Percentiles rank a stretch among this genome's conserved stretches.
phyloP scores from a whole-genome alignment of 257 asterid species.

The Capsicum chinense region DNA sequence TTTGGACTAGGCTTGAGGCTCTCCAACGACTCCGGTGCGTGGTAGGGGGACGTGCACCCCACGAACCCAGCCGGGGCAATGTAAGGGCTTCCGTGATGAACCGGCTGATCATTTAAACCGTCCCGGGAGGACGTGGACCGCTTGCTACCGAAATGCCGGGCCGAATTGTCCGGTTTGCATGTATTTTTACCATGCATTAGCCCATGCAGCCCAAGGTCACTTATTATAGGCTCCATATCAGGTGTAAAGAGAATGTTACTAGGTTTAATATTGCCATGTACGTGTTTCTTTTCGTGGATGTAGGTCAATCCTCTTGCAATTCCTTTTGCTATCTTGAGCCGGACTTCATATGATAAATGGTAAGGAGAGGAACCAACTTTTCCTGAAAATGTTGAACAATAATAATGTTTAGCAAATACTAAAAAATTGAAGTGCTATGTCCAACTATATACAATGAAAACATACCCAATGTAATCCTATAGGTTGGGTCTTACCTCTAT shows the following conservation, averaged over 20 bases:
- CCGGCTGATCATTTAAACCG: slow-evolving; percentile 37
- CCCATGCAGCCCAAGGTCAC: slow-evolving; percentile 78
- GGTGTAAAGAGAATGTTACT: slow-evolving; percentile 78
- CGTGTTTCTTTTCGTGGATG: slow-evolving; percentile 87
- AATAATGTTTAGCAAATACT: background rate
- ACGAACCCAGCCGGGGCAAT: slow-evolving; percentile 47
- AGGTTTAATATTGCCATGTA: slow-evolving; percentile 94
- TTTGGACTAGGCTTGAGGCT: slow-evolving; percentile 70
- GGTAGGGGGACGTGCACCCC: slow-evolving; percentile 83
- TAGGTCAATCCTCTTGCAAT: slow-evolving; percentile 78
- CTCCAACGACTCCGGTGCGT: slow-evolving; percentile 87
- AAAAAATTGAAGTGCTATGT: background rate
- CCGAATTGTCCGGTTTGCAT: slow-evolving; percentile 48
- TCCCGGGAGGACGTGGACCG: slow-evolving; percentile 39
- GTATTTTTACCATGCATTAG: slow-evolving; percentile 58
- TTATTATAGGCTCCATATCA: slow-evolving; percentile 84
- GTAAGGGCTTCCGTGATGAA: slow-evolving; percentile 47
- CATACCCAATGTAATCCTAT: no score
- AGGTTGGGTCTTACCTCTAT: no score
- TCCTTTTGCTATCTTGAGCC: slow-evolving; percentile 84
- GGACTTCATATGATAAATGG: slow-evolving; percentile 56
- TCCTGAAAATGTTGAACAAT: slow-evolving; percentile 47
- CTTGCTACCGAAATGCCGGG: slow-evolving; percentile 75
- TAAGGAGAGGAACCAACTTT: slow-evolving; percentile 81
- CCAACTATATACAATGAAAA: no score